phyloP scores from a whole-genome alignment of 2,329 filamentous ascomycete species.

The Colletotrichum kahawae region DNA sequence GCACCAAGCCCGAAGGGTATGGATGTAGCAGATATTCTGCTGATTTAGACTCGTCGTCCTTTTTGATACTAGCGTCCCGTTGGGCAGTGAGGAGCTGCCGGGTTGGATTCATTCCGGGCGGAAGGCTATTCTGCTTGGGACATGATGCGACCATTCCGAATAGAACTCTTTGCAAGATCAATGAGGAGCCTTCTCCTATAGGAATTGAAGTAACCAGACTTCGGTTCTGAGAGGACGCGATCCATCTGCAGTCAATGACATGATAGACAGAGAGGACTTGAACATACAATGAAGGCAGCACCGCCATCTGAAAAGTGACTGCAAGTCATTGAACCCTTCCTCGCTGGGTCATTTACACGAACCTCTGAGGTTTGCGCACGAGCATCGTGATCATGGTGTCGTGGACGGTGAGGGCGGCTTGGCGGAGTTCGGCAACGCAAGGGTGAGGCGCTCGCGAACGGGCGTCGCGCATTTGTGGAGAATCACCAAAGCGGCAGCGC shows the following conservation, averaged over 20 bases:
- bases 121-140: background rate
- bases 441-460: slow-evolving; percentile 10
- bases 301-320: background rate
- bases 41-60: background rate
- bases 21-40: background rate
- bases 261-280: background rate
- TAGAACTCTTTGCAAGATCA: background rate
- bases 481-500: slow-evolving; percentile 7
- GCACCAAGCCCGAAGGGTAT: background rate
- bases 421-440: background rate
- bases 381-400: background rate
- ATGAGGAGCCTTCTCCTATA: accelerated
- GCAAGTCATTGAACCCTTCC: background rate
- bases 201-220: background rate
- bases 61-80: background rate
- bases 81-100: background rate
- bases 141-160: background rate
- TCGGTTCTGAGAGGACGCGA: background rate
- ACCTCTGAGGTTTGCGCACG: background rate
- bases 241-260: background rate
- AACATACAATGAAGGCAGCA: background rate
- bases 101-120: background rate
- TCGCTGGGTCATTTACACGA: background rate
- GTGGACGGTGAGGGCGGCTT: background rate
- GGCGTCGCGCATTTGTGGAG: slow-evolving; percentile 7